Evolutionary conservation across 306 rosid genomes (phyloP), one percentile per base, ranked within the genome.

Genomic region (Corylus avellana): DNA sequence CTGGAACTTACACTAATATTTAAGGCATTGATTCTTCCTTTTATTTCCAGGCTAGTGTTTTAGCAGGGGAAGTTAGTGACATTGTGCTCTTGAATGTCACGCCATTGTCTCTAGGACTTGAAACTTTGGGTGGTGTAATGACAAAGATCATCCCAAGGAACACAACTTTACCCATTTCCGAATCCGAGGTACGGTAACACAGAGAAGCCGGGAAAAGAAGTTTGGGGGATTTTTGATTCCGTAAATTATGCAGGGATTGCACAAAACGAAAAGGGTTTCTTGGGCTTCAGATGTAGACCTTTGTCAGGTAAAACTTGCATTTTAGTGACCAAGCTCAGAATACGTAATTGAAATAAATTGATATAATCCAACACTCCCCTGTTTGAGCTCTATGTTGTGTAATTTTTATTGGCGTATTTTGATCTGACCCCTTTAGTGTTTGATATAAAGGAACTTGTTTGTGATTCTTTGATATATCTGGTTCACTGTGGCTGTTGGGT

Each of bases 101-200:
- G 59, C 97, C 98, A 20, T 72, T 94, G 70, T 94, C 98, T 6
- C 69, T 94, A 57, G 98, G 98, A 78, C 80, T 94, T 47, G 97
- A 92, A 84, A 94, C 96, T 46, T 88, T 94, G 1, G 96, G 98
- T 75, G 97, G 98, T 67, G 97, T 94, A 13, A 94, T 95, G 98
- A 95, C 98, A 0, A 95, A 95, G 80, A 95, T 95, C 76, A 95
- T 95, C 82, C 96, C 98, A 2, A 76, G 97, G 81, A 95, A 95
- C 88, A 92, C 98, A 3, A 95, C 98, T 29, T 90, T 95, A 75
- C 98, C 98, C 9, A 95, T 98, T 50, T 95, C 98, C 13, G 92
- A 95, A 72, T 92, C 98, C 0, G 98, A 94, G 88, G 98, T 94
- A 22, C 25, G 25, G 25, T 22, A 22, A 22, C 25, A 22, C 25